A percentile compares a stretch with the other conserved stretches of the same genome.
phyloP scores from a whole-genome alignment of 129 eudicot species.

The Centaurea solstitialis region DNA sequence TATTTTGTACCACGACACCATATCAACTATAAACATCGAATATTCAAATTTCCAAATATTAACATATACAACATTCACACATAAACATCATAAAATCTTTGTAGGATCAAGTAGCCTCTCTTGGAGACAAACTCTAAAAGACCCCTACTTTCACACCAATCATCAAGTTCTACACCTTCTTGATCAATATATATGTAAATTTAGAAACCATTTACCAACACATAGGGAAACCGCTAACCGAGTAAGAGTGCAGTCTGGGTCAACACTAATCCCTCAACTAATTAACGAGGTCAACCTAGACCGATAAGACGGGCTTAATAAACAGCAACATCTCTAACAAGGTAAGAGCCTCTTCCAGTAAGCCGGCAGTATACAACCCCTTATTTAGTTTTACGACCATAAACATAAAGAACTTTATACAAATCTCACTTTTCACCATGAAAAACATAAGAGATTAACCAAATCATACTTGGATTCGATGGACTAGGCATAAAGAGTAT shows the following conservation, averaged over 20 bases:
- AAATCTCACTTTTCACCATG: slow-evolving; percentile 7
- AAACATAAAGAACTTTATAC: slow-evolving; percentile 20
- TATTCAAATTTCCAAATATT: slow-evolving; percentile 6
- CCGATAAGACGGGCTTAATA: neutral
- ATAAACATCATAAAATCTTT: slow-evolving; percentile 9
- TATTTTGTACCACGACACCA: neutral
- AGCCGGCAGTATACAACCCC: neutral
- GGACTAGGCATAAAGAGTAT: slow-evolving; percentile 14
- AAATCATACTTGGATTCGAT: neutral
- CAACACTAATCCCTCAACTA: neutral
- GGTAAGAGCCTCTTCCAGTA: neutral
- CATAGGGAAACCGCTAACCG: neutral
- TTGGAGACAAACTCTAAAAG: neutral
- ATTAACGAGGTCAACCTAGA: neutral
- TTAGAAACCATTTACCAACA: neutral
- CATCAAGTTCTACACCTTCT: neutral
- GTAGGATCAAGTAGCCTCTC: slow-evolving; percentile 5
- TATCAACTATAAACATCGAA: neutral
- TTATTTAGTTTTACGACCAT: slow-evolving; percentile 12
- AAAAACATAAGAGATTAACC: slow-evolving; percentile 14
- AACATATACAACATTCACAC: slow-evolving; percentile 18
- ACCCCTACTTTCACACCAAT: slow-evolving; percentile 17
- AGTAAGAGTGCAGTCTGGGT: neutral
- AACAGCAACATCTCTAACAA: neutral
- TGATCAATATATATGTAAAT: slow-evolving; percentile 12